Evolutionary conservation across 2,329 filamentous ascomycete genomes (phyloP).

Genomic region (Sporothrix dimorphospora): DNA sequence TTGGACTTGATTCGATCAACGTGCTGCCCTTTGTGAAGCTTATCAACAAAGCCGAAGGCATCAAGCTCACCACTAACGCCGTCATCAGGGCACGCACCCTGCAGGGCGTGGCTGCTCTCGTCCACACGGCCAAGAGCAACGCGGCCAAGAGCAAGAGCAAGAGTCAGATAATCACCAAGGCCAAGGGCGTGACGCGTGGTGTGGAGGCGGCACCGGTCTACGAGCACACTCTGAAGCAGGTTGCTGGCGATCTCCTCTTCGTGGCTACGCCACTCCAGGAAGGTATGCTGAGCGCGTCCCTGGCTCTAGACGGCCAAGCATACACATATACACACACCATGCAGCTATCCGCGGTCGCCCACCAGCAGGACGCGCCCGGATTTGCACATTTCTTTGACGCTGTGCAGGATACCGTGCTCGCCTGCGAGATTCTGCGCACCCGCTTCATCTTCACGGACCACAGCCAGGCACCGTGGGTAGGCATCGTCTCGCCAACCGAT

Average conservation of each 20-base stretch:
- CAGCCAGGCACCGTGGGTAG: constrained; percentile 36
- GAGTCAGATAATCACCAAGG: neutral
- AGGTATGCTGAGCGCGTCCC: constrained; percentile 37
- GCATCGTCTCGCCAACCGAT: constrained; percentile 34
- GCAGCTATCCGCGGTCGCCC: constrained; percentile 33
- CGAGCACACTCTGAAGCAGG: constrained; percentile 29
- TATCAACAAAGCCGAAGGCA: constrained; percentile 27
- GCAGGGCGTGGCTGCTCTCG: constrained; percentile 33
- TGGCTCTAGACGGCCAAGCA: constrained; percentile 34
- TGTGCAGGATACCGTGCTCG: constrained; percentile 34
- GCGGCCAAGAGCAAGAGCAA: constrained; percentile 22
- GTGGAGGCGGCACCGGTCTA: constrained; percentile 2
- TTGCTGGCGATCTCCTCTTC: constrained; percentile 35
- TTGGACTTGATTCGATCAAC: constrained; percentile 36
- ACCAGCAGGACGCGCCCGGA: constrained; percentile 29
- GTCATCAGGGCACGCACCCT: constrained; percentile 36
- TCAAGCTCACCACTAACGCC: constrained; percentile 34
- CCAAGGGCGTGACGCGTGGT: neutral
- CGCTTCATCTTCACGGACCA: constrained; percentile 36
- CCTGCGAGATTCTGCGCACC: constrained; percentile 37
- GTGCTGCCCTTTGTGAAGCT: constrained; percentile 34
- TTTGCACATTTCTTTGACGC: constrained; percentile 33
- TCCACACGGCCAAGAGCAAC: constrained; percentile 28
- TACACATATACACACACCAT: constrained; percentile 36
- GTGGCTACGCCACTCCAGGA: constrained; percentile 37